These are phyloP conservation scores for Colletotrichum sojae DNA, from an alignment of 2,329 filamentous ascomycete species.

Conservation along the genomic window DNA sequence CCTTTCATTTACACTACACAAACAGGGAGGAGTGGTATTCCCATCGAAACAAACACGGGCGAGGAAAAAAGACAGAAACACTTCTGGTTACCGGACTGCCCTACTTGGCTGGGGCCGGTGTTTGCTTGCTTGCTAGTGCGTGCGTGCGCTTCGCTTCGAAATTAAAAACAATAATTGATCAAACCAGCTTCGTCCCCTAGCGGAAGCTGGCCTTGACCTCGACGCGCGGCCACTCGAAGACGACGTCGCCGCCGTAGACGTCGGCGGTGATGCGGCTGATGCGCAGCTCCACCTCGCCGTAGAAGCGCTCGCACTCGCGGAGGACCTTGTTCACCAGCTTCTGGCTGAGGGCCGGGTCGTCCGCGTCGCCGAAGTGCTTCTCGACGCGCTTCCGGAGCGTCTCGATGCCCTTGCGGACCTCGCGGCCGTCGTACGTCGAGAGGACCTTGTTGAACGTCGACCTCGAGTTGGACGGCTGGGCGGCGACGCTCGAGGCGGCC, in stretches of 20 bases:
- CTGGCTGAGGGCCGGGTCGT: slow-evolving; percentile 77
- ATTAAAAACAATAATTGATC: background rate
- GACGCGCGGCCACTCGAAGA: slow-evolving; percentile 76
- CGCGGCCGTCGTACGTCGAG: slow-evolving; percentile 83
- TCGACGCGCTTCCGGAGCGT: slow-evolving; percentile 91
- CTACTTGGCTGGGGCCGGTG: too few relatives aligned
- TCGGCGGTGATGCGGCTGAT: slow-evolving; percentile 73
- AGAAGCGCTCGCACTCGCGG: slow-evolving; percentile 74
- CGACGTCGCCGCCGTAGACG: slow-evolving; percentile 75
- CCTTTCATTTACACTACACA: slow-evolving; percentile 1
- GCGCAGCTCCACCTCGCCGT: slow-evolving; percentile 72
- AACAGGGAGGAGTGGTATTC: background rate
- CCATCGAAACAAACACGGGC: background rate
- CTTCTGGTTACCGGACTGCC: background rate
- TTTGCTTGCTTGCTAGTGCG: too few relatives aligned
- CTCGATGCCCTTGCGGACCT: slow-evolving; percentile 92
- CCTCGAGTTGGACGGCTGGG: slow-evolving; percentile 87
- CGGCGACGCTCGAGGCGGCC: slow-evolving; percentile 75
- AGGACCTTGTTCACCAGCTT: slow-evolving; percentile 71
- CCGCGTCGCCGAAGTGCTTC: slow-evolving; percentile 95
- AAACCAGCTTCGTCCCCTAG: slow-evolving; percentile 28
- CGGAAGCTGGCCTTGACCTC: slow-evolving; percentile 74
- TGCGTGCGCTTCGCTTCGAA: too few relatives aligned
- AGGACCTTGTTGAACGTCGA: slow-evolving; percentile 89
- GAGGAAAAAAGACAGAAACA: background rate